Base-by-base conservation (phyloP, 768 basidiomycete species). In the Pleurotus giganteus region DNA sequence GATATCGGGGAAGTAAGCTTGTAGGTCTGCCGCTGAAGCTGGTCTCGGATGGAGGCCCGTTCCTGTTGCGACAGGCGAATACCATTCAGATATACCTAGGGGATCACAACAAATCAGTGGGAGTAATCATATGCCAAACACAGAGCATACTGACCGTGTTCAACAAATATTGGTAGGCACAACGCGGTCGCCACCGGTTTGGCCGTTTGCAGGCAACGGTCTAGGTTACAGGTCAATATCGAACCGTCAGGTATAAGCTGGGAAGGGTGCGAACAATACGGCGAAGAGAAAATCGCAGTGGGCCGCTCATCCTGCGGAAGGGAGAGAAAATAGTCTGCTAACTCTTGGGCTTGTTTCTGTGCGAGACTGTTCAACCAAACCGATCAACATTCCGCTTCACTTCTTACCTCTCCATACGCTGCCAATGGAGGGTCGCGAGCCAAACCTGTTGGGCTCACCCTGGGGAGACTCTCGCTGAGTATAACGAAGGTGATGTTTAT, bases 121-220 rank as follows among this genome's bases (percentile, higher is more conserved):
- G 11, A 8, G 34, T 11, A 29, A 17, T 23, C 27, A 9, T 43
- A 41, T 29, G 24, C 7, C 27, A 11, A 24, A 31, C 4, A 44
- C 43, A 50, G 46, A 28, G 61, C 70, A 19, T 37, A 44, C 47
- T 57, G n/a, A 84, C 91, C 92, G 60, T 92, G 91, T 61, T 94
- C 92, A 12, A 88, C 80, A 58, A 80, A 87, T 49, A 94, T 80
- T 0, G 91, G 89, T 3, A 92, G 57, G 12, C 74, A 71, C 17
- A 94, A 74, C 0, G 81, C 79, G 34, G 72, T 66, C 13, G 92
- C 81, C 2, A 78, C 70, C 2, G 92, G 91, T 28, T 78, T 73
- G 1, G 86, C 71, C 0, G 92, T 94, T 65, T 94, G 91, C 21
- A 94, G 73, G 66, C 92, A 94, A n/a, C 92, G 88, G 71, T 94